Conservation (phyloP, 805 yeast species). For the Pichia sporocuriosa region DNA sequence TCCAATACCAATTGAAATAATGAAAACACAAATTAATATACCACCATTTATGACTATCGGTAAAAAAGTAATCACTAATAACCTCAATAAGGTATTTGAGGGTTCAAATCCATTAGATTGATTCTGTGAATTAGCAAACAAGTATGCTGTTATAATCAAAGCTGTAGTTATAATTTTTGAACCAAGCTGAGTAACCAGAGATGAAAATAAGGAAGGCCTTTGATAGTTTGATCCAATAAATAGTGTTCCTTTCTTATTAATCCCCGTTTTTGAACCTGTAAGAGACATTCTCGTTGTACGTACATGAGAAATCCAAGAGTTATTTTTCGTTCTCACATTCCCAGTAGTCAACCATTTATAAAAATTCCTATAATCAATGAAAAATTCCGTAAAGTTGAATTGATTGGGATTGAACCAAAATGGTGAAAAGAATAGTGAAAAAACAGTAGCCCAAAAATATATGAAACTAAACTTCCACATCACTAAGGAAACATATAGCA, state of each 20-base stretch:
- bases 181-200: slow-evolving; percentile 72
- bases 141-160: slow-evolving; percentile 63
- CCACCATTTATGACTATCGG: slow-evolving; percentile 42
- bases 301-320: slow-evolving; percentile 76
- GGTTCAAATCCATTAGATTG: slow-evolving; percentile 32
- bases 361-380: slow-evolving; percentile 43
- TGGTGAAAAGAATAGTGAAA: slow-evolving; percentile 42
- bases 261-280: slow-evolving; percentile 85
- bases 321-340: slow-evolving; percentile 53
- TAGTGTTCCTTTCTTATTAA: slow-evolving; percentile 58
- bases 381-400: slow-evolving; percentile 40
- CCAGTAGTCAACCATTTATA: slow-evolving; percentile 78
- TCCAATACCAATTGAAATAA: slow-evolving; percentile 42
- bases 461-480: slow-evolving; percentile 74
- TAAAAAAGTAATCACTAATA: slow-evolving; percentile 37
- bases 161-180: slow-evolving; percentile 66
- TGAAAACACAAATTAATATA: slow-evolving; percentile 35
- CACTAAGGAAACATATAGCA: slow-evolving; percentile 68
- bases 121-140: slow-evolving; percentile 77
- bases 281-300: slow-evolving; percentile 77
- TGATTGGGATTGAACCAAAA: slow-evolving; percentile 50
- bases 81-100: slow-evolving; percentile 37
- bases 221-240: slow-evolving; percentile 39
- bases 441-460: slow-evolving; percentile 48
- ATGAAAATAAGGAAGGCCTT: slow-evolving; percentile 71